phyloP scores from a whole-genome alignment of 2,329 filamentous ascomycete species.

The Trichoderma sp. region DNA sequence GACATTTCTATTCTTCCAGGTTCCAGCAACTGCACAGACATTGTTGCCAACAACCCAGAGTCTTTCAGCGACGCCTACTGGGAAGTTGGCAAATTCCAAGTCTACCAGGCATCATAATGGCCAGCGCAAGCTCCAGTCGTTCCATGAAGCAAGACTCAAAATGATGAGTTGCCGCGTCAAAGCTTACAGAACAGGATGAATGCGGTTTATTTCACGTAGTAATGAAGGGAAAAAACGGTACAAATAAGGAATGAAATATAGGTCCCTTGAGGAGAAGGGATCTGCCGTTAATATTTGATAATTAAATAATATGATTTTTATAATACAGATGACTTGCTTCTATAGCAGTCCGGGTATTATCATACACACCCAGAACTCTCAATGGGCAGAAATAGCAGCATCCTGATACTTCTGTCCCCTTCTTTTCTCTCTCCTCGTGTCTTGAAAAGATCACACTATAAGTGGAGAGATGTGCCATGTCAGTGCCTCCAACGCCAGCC shows the following conservation, averaged over 20 bases:
- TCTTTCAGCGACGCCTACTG: conserved; percentile 65
- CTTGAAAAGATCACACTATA: not conserved
- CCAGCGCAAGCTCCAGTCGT: not conserved
- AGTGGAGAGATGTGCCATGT: conserved; percentile 18
- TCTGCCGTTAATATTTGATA: not conserved
- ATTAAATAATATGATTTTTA: not conserved
- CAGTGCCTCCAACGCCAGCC: conserved; percentile 40
- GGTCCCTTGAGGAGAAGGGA: not conserved
- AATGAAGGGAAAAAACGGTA: not conserved
- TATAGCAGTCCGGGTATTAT: conserved; percentile 24
- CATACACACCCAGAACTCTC: conserved; percentile 4
- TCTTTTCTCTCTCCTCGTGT: not conserved
- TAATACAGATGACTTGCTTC: conserved; percentile 19
- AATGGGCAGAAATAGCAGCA: not conserved
- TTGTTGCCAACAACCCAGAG: conserved; percentile 59
- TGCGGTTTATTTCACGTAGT: not conserved
- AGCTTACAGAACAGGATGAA: not conserved
- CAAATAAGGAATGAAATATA: not conserved
- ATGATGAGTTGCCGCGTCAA: not conserved
- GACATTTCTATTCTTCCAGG: conserved; percentile 40
- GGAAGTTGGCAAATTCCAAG: conserved; percentile 65
- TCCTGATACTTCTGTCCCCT: not conserved
- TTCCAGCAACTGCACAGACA: conserved; percentile 59
- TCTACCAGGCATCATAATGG: conserved; percentile 51
- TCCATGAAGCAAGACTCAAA: not conserved